Conservation (phyloP, 495 filamentous ascomycete species). For the Podospora didyma region DNA sequence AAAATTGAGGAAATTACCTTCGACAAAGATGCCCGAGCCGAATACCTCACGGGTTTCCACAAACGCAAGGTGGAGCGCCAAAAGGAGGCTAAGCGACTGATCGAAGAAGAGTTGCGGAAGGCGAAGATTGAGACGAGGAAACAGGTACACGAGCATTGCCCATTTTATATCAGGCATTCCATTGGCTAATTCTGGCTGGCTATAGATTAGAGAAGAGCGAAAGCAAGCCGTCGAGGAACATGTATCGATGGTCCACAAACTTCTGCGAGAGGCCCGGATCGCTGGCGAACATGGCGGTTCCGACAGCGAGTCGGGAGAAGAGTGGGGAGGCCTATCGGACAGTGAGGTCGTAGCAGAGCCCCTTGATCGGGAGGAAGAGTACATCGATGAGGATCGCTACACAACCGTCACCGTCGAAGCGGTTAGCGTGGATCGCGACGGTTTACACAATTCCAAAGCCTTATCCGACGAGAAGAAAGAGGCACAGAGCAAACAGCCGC, state of each 20-base stretch:
- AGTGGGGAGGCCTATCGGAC: conserved; percentile 61
- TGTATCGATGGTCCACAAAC: conserved; percentile 64
- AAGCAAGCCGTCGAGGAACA: conserved; percentile 75
- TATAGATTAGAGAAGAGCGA: conserved; percentile 73
- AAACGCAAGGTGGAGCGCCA: conserved; percentile 84
- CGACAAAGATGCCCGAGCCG: conserved; percentile 67
- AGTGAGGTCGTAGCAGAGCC: conserved; percentile 40
- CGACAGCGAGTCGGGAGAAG: conserved; percentile 42
- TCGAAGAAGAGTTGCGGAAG: conserved; percentile 65
- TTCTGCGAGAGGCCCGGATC: conserved; percentile 53
- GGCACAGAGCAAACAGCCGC: conserved; percentile 30
- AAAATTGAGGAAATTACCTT: conserved; percentile 77
- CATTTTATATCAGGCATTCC: background rate
- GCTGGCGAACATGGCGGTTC: conserved; percentile 34
- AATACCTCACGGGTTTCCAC: conserved; percentile 93
- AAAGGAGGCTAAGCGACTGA: conserved; percentile 77
- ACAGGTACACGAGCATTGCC: conserved; percentile 50
- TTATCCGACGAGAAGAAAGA: conserved; percentile 33
- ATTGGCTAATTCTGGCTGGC: background rate
- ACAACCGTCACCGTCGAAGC: conserved; percentile 91
- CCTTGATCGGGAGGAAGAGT: conserved; percentile 84
- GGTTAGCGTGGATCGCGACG: conserved; percentile 75
- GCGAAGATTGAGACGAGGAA: conserved; percentile 68
- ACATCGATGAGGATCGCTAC: conserved; percentile 92
- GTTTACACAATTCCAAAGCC: conserved; percentile 51